Base-by-base conservation (phyloP, 2,329 filamentous ascomycete genomes). In the Penicillium sumatraense region DNA sequence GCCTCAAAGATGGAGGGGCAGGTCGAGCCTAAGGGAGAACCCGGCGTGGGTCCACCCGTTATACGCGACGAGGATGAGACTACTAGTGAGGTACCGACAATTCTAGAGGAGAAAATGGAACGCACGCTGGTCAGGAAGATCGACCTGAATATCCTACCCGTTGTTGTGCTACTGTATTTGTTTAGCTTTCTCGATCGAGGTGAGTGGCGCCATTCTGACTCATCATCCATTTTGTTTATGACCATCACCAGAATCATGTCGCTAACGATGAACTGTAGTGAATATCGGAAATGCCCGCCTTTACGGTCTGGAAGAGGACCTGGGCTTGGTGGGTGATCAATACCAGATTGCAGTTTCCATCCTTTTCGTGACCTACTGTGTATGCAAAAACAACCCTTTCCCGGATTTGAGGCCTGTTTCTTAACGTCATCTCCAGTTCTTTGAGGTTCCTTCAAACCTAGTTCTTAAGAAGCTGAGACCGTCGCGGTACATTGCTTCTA, bases 241-340 rank as follows among this genome's bases (percentile, higher is more conserved):
- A 27, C 35, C n/a, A 16, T 53, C 27, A 33, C 23, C 40, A 26
- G 21, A 53, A 40, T n/a, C 29, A 23, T 16, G n/a, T 35, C 46
- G 16, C 58, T 68, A 41, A 64, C 48, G 8, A 44, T 11, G 31
- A 20, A 35, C 44, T 51, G 65, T 63, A 72, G 86, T 89, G 50
- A 91, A 91, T 67, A 91, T 91, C 59, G 86, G 87, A 50, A 90
- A 90, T 74, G 87, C 87, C 14, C 79, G 83, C 5, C 78, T 90
- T 3, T 89, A 88, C 63, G 80, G 81, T 1, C 64, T 91, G 46
- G 84, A 89, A 69, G 72, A 80, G 51, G 87, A 89, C 59, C 77
- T 90, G 3, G 76, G 80, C 13, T 74, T 91, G 57, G 70, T 71
- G 27, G 81, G 82, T n/a, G 80, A 83, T 53, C 86, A 91, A 67